These are phyloP conservation scores for Tympanopsis confertula DNA, from an alignment of 2,329 filamentous ascomycete species.

Conservation along the genomic window DNA sequence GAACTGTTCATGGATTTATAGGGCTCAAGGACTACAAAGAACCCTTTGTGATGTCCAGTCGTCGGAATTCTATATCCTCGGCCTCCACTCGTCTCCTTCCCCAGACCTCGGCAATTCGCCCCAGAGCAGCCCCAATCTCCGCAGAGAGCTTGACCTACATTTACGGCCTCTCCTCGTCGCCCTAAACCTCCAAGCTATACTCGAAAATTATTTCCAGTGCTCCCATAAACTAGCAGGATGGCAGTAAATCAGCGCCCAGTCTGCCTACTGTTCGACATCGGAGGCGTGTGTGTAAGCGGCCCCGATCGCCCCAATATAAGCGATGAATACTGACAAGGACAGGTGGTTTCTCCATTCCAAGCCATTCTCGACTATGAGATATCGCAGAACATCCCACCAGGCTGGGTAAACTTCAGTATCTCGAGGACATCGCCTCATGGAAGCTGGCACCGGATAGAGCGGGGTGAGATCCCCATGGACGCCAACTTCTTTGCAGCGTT, in stretches of 20 bases:
- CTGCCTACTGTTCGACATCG: constrained; percentile 85
- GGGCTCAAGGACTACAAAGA: no score
- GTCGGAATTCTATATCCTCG: no score
- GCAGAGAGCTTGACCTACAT: no score
- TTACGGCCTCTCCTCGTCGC: no score
- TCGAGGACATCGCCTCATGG: constrained; percentile 67
- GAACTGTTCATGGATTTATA: no score
- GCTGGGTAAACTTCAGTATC: constrained; percentile 87
- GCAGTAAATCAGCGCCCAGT: constrained; percentile 41
- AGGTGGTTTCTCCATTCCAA: constrained; percentile 88
- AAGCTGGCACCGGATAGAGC: constrained; percentile 80
- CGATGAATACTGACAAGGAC: constrained; percentile 8
- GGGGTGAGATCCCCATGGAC: constrained; percentile 69
- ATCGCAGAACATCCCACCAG: constrained; percentile 62
- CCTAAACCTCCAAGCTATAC: no score
- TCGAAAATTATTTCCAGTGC: no score
- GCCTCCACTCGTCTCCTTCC: no score
- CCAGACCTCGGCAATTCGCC: no score
- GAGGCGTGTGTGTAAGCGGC: constrained; percentile 80
- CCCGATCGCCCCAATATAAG: constrained; percentile 2
- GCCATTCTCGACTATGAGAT: constrained; percentile 85
- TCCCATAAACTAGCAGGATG: no score
- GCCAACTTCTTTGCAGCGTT: constrained; percentile 66
- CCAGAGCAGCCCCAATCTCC: no score
- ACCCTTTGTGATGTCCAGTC: no score